These are phyloP conservation scores for Fusarium begoniae DNA, from an alignment of 2,329 filamentous ascomycete genomes.

Conservation along the genomic window DNA sequence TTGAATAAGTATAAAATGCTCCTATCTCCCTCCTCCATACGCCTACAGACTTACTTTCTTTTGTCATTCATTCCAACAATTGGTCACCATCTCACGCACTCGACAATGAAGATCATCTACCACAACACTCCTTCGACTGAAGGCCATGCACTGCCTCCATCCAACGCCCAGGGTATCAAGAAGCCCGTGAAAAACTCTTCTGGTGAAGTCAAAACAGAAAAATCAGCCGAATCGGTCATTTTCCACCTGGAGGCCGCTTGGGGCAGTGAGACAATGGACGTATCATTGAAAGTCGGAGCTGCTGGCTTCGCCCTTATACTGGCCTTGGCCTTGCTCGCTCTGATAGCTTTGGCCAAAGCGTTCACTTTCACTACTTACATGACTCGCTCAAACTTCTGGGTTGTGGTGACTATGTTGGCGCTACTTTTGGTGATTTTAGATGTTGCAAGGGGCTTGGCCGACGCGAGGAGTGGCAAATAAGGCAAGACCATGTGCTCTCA, in stretches of 20 bases:
- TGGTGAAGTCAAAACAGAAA: accelerated
- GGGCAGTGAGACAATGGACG: neutral
- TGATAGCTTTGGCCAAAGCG: neutral
- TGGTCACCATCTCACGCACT: neutral
- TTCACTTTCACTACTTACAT: accelerated
- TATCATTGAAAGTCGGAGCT: neutral
- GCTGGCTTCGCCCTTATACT: neutral
- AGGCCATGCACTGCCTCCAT: no score
- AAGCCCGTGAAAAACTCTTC: neutral
- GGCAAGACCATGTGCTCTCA: neutral
- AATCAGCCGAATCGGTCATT: accelerated
- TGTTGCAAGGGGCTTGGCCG: accelerated
- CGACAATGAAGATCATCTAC: neutral
- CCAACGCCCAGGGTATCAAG: neutral
- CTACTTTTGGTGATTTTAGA: neutral
- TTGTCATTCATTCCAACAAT: neutral
- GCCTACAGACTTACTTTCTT: accelerated
- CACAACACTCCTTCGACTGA: no score
- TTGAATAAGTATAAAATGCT: neutral
- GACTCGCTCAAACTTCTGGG: accelerated
- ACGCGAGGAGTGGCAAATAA: neutral
- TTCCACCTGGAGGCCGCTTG: neutral
- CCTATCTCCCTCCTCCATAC: neutral
- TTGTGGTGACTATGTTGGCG: neutral
- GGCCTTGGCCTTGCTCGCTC: neutral